These are phyloP conservation scores for Chaetoceros tenuissimus DNA, from an alignment of 108 stramenopile species.

Conservation along the genomic window DNA sequence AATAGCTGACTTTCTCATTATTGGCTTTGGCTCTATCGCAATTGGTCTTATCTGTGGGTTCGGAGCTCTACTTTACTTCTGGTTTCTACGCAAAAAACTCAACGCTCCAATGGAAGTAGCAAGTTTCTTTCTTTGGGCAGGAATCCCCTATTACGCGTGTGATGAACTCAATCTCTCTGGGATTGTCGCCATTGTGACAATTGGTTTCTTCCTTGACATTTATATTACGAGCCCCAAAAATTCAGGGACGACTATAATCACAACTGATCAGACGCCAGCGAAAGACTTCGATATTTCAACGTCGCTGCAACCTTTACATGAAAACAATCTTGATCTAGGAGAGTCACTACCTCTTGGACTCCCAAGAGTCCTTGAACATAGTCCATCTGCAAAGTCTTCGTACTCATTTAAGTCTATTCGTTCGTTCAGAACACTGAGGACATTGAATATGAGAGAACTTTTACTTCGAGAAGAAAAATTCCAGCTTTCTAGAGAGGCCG, in stretches of 20 bases:
- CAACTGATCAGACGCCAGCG: neutral
- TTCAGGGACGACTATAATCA: neutral
- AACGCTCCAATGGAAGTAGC: constrained; percentile 77
- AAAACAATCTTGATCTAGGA: neutral
- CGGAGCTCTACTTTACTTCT: constrained; percentile 67
- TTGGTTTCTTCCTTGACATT: constrained; percentile 53
- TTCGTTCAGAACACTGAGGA: neutral
- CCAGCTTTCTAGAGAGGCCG: constrained; percentile 34
- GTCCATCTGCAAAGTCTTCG: neutral
- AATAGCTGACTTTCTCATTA: constrained; percentile 41
- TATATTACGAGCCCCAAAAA: constrained; percentile 21
- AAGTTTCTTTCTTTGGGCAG: constrained; percentile 82
- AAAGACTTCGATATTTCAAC: neutral
- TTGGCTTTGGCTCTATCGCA: constrained; percentile 65
- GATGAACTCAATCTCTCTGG: constrained; percentile 66
- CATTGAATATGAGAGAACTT: constrained; percentile 7
- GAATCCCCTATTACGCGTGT: constrained; percentile 85
- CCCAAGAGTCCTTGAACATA: neutral
- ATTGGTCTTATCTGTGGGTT: constrained; percentile 70
- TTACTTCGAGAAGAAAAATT: neutral
- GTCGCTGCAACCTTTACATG: neutral
- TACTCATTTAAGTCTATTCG: neutral
- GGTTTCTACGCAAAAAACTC: constrained; percentile 56
- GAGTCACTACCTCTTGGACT: neutral
- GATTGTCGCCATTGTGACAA: constrained; percentile 68